These are phyloP conservation scores for Geranomyces variabilis DNA, from an alignment of 192 early-diverging fungal genomes.

Conservation along the genomic window DNA sequence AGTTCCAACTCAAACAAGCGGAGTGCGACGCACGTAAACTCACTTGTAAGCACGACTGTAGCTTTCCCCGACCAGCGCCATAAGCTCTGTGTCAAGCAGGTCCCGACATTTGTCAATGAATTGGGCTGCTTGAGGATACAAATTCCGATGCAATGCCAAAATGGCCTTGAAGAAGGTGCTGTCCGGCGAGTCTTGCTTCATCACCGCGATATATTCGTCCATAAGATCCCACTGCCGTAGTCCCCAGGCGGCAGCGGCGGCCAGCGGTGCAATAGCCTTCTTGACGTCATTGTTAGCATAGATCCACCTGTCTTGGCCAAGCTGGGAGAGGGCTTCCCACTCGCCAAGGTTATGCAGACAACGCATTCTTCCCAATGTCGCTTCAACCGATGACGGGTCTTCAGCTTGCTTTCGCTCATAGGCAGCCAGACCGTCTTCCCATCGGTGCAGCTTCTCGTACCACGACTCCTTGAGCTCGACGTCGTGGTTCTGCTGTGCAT, in stretches of 20 bases:
- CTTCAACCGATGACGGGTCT: constrained; percentile 74
- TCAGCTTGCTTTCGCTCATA: constrained; percentile 80
- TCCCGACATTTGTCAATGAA: constrained; percentile 82
- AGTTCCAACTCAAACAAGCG: background rate
- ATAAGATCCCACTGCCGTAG: constrained; percentile 84
- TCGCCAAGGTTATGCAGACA: constrained; percentile 92
- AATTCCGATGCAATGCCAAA: constrained; percentile 77
- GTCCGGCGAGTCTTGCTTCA: constrained; percentile 79
- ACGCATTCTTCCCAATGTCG: constrained; percentile 83
- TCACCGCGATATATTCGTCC: constrained; percentile 84
- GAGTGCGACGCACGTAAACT: constrained; percentile 1
- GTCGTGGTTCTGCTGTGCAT: constrained; percentile 79
- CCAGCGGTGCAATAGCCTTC: constrained; percentile 80
- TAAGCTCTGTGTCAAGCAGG: constrained; percentile 81
- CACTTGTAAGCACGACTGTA: constrained; percentile 89
- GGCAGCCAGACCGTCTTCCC: constrained; percentile 89
- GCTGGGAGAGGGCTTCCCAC: constrained; percentile 79
- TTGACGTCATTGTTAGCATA: constrained; percentile 63
- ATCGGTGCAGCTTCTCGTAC: constrained; percentile 91
- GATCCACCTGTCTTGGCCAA: constrained; percentile 74
- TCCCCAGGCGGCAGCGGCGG: constrained; percentile 93
- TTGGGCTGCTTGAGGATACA: constrained; percentile 70
- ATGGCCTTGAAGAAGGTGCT: constrained; percentile 86
- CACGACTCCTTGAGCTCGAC: constrained; percentile 87
- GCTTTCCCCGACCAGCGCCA: constrained; percentile 87